Evolutionary conservation across 129 eudicot genomes (phyloP), one percentile per base, ranked within the genome.

Genomic region (Tanacetum coccineum): DNA sequence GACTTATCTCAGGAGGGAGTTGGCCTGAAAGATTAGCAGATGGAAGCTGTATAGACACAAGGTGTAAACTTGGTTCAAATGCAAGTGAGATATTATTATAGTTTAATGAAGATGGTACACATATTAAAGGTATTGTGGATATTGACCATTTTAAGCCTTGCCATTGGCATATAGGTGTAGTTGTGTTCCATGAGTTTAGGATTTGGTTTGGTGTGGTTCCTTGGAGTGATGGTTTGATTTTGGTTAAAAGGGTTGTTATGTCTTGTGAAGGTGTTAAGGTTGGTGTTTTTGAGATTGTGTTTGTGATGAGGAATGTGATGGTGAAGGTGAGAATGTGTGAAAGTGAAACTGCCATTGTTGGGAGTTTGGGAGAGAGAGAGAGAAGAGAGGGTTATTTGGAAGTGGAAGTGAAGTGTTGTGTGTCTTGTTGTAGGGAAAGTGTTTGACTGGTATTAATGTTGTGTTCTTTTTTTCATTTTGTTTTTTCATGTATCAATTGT

Each of bases 141-240:
- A 79, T 68, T 82, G 14, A 80, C 80, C 95, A 94, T 88, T 70
- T 92, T 92, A 0, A 88, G 69, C 3, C 98, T 13, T 85, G 54
- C 98, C 98, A 92, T 79, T 92, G 98, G 57, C 98, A 92, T 30
- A 92, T 82, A 1, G 98, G 98, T 0, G 77, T 75, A 8, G 87
- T 75, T n/a, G 76, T 70, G 32, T 86, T 88, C 98, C 98, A 92
- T 32, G 96, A 75, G 30, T 74, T 75, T n/a, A 92, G 22, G 9
- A 86, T 21, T 14, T 86, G 30, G 60, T 87, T 91, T 9, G 80
- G 81, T 4, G 82, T 50, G 26, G 67, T 55, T 3, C 96, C 98
- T 56, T 83, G 91, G 39, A 92, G 73, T 10, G 96, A 63, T 9
- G 95, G 89, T 49, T 92, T 92, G 67, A 92, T 75, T 72, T 75